Evolutionary conservation across 2,329 filamentous ascomycete species (phyloP).

Genomic region (Colletotrichum karsti): DNA sequence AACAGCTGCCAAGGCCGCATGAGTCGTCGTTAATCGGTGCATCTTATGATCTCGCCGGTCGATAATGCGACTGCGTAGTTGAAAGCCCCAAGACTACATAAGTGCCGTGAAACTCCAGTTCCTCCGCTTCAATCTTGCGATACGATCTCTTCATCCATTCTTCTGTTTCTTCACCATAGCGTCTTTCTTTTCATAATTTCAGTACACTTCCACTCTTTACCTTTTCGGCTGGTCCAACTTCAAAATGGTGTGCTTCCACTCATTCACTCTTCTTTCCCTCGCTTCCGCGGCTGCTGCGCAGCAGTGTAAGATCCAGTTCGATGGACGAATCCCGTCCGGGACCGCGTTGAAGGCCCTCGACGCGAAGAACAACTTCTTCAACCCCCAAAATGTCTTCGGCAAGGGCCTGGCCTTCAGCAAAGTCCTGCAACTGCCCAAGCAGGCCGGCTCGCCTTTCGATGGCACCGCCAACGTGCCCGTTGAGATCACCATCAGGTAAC

Average conservation of each 20-base stretch:
- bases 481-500: slow-evolving; percentile 58
- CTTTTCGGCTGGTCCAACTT: slow-evolving; percentile 15
- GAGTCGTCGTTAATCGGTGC: background rate
- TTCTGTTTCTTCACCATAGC: background rate
- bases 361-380: slow-evolving; percentile 54
- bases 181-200: background rate
- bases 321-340: slow-evolving; percentile 52
- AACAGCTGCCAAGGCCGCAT: slow-evolving; percentile 3
- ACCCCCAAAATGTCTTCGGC: slow-evolving; percentile 60
- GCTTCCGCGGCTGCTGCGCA: slow-evolving; percentile 9
- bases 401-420: slow-evolving; percentile 59
- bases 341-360: slow-evolving; percentile 51
- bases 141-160: background rate
- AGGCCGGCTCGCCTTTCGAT: slow-evolving; percentile 49
- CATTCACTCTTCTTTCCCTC: slow-evolving; percentile 12
- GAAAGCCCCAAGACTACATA: background rate
- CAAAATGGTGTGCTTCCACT: slow-evolving; percentile 16
- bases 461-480: slow-evolving; percentile 48
- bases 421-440: slow-evolving; percentile 56
- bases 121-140: background rate
- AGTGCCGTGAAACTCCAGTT: background rate
- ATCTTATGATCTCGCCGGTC: background rate
- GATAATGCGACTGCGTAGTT: background rate
- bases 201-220: slow-evolving; percentile 8
- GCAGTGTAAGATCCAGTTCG: slow-evolving; percentile 49